phyloP scores from a whole-genome alignment of 2,329 filamentous ascomycete genomes.

The Metarhizium album region DNA sequence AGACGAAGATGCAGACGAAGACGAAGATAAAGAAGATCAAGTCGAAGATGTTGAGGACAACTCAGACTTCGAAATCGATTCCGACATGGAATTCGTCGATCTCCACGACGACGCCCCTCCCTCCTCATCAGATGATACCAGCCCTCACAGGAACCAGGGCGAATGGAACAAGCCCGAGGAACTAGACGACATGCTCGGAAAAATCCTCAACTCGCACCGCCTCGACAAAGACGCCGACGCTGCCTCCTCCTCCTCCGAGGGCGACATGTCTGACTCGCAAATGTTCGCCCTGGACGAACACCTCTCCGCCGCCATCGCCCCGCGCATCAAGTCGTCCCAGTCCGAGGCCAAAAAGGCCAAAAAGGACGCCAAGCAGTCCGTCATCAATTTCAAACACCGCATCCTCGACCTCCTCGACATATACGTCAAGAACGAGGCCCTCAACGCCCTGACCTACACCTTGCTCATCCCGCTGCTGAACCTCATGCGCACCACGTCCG shows the following conservation, averaged over 20 bases:
- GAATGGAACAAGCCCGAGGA: slow-evolving; percentile 34
- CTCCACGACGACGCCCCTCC: slow-evolving; percentile 27
- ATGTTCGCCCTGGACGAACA: slow-evolving; percentile 85
- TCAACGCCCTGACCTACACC: slow-evolving; percentile 54
- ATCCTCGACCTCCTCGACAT: slow-evolving; percentile 80
- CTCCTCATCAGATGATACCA: slow-evolving; percentile 17
- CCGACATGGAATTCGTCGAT: slow-evolving; percentile 33
- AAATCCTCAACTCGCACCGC: slow-evolving; percentile 63
- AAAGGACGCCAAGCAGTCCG: slow-evolving; percentile 76
- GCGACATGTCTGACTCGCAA: slow-evolving; percentile 89
- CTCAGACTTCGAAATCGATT: slow-evolving; percentile 34
- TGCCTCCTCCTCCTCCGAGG: slow-evolving; percentile 49
- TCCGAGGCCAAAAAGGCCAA: slow-evolving; percentile 70
- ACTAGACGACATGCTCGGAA: slow-evolving; percentile 65
- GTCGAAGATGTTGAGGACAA: slow-evolving; percentile 20
- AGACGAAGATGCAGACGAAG: slow-evolving; percentile 28
- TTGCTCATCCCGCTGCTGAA: slow-evolving; percentile 67
- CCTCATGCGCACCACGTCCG: slow-evolving; percentile 64
- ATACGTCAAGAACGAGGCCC: slow-evolving; percentile 70
- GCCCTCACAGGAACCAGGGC: slow-evolving; percentile 27
- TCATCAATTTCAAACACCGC: slow-evolving; percentile 90
- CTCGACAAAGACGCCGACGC: slow-evolving; percentile 48
- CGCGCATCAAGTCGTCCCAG: slow-evolving; percentile 48
- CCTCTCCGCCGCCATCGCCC: slow-evolving; percentile 75
- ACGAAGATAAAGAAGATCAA: slow-evolving; percentile 23